Conservation (phyloP, 2,329 filamentous ascomycete species). For the Dactylellina cionopaga region DNA sequence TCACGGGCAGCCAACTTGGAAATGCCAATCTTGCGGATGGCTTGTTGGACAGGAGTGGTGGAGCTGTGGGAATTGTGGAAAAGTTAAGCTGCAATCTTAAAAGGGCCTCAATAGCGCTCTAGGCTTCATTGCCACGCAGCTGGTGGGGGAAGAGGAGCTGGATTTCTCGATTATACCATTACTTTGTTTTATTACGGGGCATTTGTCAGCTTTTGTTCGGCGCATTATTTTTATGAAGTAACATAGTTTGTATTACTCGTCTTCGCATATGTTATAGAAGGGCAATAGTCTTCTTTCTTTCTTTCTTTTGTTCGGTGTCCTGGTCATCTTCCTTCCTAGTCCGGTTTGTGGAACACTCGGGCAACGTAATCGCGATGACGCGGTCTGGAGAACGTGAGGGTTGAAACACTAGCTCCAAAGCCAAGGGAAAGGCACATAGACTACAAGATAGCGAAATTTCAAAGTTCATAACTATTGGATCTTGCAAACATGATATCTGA, state of each 20-base stretch:
- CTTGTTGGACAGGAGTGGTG: constrained; percentile 48
- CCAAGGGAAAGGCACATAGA: not conserved
- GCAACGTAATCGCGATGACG: constrained; percentile 44
- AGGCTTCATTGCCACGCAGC: too few relatives aligned
- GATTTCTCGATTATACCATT: too few relatives aligned
- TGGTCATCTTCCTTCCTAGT: constrained; percentile 24
- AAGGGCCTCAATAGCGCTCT: too few relatives aligned
- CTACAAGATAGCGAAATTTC: not conserved
- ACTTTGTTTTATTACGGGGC: not conserved
- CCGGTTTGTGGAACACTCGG: not conserved
- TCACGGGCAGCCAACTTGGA: constrained; percentile 44
- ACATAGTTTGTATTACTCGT: not conserved
- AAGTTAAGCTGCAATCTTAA: constrained; percentile 38
- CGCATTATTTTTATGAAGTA: not conserved
- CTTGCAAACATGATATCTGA: too few relatives aligned
- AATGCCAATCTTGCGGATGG: constrained; percentile 46
- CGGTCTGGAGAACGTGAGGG: not conserved
- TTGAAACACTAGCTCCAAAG: not conserved
- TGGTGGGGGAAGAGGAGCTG: too few relatives aligned
- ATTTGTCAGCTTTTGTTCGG: not conserved
- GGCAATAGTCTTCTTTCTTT: not conserved
- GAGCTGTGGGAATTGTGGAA: constrained; percentile 47
- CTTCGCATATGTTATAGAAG: not conserved
- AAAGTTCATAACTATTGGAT: not conserved
- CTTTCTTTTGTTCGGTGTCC: not conserved